A percentile compares a stretch with the other conserved stretches of the same genome.
Conservation (phyloP, 768 basidiomycete genomes). For the Mycena alexandri region DNA sequence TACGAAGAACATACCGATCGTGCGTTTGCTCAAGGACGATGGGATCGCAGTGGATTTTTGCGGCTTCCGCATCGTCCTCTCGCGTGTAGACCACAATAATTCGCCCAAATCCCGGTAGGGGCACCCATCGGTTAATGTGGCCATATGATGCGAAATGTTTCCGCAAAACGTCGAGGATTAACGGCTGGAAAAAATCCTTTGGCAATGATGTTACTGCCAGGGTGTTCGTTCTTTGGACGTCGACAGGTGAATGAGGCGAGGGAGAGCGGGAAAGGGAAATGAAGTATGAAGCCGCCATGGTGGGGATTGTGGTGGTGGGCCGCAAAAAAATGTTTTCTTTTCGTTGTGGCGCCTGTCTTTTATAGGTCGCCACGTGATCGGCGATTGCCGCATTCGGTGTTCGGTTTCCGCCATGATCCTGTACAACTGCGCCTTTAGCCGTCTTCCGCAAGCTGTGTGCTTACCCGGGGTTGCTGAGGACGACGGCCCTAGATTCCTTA, state of each 20-base stretch:
- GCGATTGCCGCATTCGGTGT: neutral
- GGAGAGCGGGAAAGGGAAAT: conserved; percentile 34
- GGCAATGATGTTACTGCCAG: conserved; percentile 86
- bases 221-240: conserved; percentile 75
- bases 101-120: conserved; percentile 83
- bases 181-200: conserved; percentile 79
- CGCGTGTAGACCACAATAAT: conserved; percentile 84
- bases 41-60: conserved; percentile 75
- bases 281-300: conserved; percentile 34
- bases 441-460: conserved; percentile 17
- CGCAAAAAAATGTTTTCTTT: neutral
- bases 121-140: conserved; percentile 90
- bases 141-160: conserved; percentile 85
- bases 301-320: conserved; percentile 3
- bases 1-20: conserved; percentile 59
- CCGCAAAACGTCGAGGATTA: conserved; percentile 73
- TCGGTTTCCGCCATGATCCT: neutral
- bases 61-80: conserved; percentile 74
- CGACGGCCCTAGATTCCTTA: neutral
- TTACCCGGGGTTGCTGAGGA: neutral
- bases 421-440: neutral
- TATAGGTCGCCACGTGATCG: neutral
- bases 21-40: conserved; percentile 67
- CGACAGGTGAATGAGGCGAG: conserved; percentile 31
- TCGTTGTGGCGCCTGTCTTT: neutral